phyloP scores from a whole-genome alignment of 2,329 filamentous ascomycete species.

The Talaromyces marneffei region DNA sequence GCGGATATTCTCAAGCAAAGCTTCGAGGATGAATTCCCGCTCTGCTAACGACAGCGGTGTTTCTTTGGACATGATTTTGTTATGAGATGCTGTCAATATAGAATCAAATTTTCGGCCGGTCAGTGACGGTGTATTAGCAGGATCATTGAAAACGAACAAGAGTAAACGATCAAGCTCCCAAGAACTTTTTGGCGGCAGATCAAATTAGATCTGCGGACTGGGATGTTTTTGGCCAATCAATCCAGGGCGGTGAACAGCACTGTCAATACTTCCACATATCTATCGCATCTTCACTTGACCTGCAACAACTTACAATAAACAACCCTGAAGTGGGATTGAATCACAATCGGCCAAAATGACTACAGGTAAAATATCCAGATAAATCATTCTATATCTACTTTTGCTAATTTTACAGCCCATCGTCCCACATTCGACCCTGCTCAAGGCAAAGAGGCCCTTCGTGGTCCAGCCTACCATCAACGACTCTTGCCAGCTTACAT shows the following conservation, averaged over 20 bases:
- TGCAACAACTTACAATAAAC: not conserved
- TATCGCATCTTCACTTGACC: not conserved
- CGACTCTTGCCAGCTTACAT: constrained; percentile 91
- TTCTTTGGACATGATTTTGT: constrained; percentile 74
- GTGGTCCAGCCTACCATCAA: constrained; percentile 92
- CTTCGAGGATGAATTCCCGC: constrained; percentile 76
- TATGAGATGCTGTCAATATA: constrained; percentile 44
- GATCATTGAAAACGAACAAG: not conserved
- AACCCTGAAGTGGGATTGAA: not conserved
- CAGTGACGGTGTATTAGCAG: not conserved
- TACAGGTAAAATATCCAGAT: constrained; percentile 30
- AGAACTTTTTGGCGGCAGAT: constrained; percentile 15
- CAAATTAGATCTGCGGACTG: not conserved
- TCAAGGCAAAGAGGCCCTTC: constrained; percentile 86
- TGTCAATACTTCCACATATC: not conserved
- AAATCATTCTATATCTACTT: not conserved
- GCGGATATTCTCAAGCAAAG: constrained; percentile 72
- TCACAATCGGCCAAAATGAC: constrained; percentile 29
- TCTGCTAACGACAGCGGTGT: constrained; percentile 84
- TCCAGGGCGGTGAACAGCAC: constrained; percentile 26
- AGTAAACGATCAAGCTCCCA: not conserved
- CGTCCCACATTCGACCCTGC: constrained; percentile 96
- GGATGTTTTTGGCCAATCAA: constrained; percentile 24
- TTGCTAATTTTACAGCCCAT: constrained; percentile 48
- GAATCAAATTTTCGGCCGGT: not conserved